Evolutionary conservation across 371 early-diverging fungal species (phyloP).

Genomic region (Chytridiales sp.): DNA sequence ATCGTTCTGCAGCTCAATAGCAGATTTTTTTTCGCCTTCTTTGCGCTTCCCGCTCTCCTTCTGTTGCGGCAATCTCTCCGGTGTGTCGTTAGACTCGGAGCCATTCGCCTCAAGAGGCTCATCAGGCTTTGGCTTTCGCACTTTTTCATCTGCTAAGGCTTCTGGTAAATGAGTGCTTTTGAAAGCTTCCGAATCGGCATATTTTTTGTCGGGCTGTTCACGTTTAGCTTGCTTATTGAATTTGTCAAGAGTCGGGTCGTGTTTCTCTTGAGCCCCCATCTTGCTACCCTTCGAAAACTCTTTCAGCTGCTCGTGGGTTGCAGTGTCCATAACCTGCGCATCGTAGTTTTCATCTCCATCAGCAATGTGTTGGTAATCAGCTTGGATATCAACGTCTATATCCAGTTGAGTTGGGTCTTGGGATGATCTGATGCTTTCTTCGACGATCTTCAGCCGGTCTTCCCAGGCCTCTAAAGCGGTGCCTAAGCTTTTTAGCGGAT

Average conservation of each 20-base stretch:
- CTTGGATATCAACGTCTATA: background rate
- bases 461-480: no score
- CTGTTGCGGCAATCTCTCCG: constrained; percentile 54
- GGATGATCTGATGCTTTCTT: no score
- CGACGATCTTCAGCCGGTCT: no score
- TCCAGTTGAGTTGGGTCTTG: no score
- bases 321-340: background rate
- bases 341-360: constrained; percentile 26
- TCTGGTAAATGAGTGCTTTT: background rate
- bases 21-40: constrained; percentile 48
- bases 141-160: no score
- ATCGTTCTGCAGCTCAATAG: constrained; percentile 38
- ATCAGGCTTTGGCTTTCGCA: constrained; percentile 15
- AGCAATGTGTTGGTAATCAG: background rate
- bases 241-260: constrained; percentile 23
- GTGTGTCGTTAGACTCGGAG: constrained; percentile 44
- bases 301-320: background rate
- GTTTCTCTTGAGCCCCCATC: constrained; percentile 41
- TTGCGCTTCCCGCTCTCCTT: constrained; percentile 50
- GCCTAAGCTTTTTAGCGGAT: no score
- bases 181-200: background rate
- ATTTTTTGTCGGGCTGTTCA: background rate
- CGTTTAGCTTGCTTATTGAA: no score
- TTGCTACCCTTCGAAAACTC: no score
- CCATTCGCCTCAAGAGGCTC: constrained; percentile 29